Evolutionary conservation across 495 filamentous ascomycete species (phyloP).

Genomic region (Penicillium turbatum): DNA sequence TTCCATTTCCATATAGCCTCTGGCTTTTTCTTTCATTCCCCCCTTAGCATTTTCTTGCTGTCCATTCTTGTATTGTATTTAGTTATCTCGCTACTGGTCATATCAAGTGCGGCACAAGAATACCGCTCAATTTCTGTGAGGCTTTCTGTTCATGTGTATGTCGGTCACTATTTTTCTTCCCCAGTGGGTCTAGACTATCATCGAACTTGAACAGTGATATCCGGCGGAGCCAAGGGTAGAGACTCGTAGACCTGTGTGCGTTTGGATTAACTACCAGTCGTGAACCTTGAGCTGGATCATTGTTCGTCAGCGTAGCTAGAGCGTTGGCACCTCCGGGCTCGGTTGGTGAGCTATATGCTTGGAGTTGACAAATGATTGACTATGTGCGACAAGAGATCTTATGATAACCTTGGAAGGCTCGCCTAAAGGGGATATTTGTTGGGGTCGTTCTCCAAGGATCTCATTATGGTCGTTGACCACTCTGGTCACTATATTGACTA

Average conservation of each 20-base stretch:
- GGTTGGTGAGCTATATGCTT: too few relatives aligned
- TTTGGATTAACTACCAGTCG: too few relatives aligned
- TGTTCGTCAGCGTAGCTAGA: too few relatives aligned
- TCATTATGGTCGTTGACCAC: constrained; percentile 5
- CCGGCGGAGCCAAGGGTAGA: too few relatives aligned
- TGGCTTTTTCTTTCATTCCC: constrained; percentile 4
- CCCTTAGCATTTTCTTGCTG: not conserved
- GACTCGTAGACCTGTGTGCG: too few relatives aligned
- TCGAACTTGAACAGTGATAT: too few relatives aligned
- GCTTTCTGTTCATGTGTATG: not conserved
- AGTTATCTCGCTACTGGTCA: constrained; percentile 15
- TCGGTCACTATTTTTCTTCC: not conserved
- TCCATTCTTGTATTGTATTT: constrained; percentile 25
- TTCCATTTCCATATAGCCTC: constrained; percentile 21
- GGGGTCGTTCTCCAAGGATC: constrained; percentile 5
- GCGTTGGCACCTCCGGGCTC: too few relatives aligned
- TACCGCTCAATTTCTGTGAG: not conserved
- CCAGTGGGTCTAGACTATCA: too few relatives aligned
- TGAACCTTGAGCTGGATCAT: too few relatives aligned
- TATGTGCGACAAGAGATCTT: too few relatives aligned
- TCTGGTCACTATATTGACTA: constrained; percentile 8
- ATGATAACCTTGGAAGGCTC: not conserved
- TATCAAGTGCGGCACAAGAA: constrained; percentile 4
- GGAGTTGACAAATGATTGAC: too few relatives aligned
- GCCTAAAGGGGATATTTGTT: not conserved